Evolutionary conservation across 176 grass and related monocot species (phyloP), one percentile per base, ranked within the genome.

Genomic region (Pontederia paniculata): DNA sequence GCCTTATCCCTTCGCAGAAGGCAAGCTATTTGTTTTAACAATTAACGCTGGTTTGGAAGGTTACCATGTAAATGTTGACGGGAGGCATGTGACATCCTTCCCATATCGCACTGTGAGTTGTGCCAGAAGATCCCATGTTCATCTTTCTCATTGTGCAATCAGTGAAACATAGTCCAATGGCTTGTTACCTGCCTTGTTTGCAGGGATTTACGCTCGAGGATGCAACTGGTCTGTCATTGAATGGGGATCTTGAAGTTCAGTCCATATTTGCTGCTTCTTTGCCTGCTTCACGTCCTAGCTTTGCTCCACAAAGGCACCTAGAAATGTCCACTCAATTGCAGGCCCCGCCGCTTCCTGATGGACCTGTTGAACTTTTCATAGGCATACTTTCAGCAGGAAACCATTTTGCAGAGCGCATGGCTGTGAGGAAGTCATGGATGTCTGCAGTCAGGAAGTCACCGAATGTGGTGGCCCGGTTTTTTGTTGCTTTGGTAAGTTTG

Each of bases 401-500:
- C 66, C 94, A 93, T 69, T 98, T 98, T 75, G 87, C 80, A 21
- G 94, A 98, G 73, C 94, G 94, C 21, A 98, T 98, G 94, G 80
- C 94, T 7, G 87, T 75, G 12, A 87, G 94, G 31, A 98, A 91
- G 72, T 84, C 94, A 65, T 98, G 94, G 94, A 98, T 98, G 80
- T 80, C 80, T 42, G 65, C 83, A 66, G 78, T 83, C 4, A 74
- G 74, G 43, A 66, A 64, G 76, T 81, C 85, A 17, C 71, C 60
- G 0, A 83, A 91, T 74, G 53, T 97, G 0, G 80, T 97, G 8
- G 77, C 83, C 18, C 74, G 86, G 5, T 97, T 97, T 76, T 97
- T 97, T 88, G 93, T 97, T 77, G 93, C 86, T 13, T 64, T 97
- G 93, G 93, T 97, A 80, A 49, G 65, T 62, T 67, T 49, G 22